Conservation (phyloP, 495 filamentous ascomycete species). For the Cudoniella acicularis region DNA sequence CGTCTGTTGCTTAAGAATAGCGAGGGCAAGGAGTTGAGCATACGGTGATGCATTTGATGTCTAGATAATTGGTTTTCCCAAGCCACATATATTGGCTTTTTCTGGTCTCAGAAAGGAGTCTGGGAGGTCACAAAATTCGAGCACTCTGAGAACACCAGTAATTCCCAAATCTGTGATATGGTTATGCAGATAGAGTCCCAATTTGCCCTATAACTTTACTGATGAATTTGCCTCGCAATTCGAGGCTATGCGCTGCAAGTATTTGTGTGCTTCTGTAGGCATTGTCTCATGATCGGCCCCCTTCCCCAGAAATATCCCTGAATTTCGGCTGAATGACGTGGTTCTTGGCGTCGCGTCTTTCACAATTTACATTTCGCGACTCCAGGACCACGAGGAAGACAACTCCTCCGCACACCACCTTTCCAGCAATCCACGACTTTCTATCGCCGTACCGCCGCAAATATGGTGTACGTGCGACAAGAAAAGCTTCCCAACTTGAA, state of each 20-base stretch:
- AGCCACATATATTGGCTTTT: conserved; percentile 5
- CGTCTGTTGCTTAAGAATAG: conserved; percentile 65
- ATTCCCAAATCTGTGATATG: not conserved
- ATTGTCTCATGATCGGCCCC: not conserved
- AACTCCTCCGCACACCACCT: too few relatives aligned
- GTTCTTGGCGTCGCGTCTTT: conserved; percentile 12
- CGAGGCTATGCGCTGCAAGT: too few relatives aligned
- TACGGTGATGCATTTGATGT: conserved; percentile 8
- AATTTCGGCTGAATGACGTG: conserved; percentile 9
- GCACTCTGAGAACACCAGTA: not conserved
- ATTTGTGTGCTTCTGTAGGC: too few relatives aligned
- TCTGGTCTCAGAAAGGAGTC: not conserved
- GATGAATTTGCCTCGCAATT: too few relatives aligned
- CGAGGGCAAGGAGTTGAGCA: conserved; percentile 18
- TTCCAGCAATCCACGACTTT: not conserved
- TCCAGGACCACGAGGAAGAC: not conserved
- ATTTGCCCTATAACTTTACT: too few relatives aligned
- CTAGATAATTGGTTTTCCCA: conserved; percentile 12
- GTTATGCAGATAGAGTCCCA: too few relatives aligned
- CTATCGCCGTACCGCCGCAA: conserved; percentile 22
- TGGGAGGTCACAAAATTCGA: not conserved
- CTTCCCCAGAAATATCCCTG: not conserved
- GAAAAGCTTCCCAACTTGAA: conserved; percentile 81
- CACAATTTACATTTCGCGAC: conserved; percentile 2
- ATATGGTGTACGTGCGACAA: conserved; percentile 84